These are phyloP conservation scores for Chrysanthemum makinoi DNA, from an alignment of 129 eudicot species.

Conservation along the genomic window DNA sequence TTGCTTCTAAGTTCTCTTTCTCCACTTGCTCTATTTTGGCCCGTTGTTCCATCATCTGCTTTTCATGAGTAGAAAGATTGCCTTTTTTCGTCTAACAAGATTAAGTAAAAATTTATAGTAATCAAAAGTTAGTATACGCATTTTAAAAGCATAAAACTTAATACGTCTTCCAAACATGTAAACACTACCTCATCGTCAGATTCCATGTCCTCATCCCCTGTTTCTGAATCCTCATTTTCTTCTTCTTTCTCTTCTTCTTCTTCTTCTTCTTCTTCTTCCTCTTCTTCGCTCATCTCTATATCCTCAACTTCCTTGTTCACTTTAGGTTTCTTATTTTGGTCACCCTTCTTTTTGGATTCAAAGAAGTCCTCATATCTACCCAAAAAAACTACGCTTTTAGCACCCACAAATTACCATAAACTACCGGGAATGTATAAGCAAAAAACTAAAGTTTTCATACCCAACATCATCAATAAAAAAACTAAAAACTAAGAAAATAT, in stretches of 20 bases:
- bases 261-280: conserved; percentile 33
- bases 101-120: conserved; percentile 10
- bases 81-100: conserved; percentile 37
- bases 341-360: conserved; percentile 40
- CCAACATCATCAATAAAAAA: neutral
- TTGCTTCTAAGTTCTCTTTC: conserved; percentile 70
- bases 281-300: conserved; percentile 38
- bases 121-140: conserved; percentile 6
- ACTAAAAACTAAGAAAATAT: neutral
- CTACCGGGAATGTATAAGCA: neutral
- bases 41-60: conserved; percentile 60
- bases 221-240: conserved; percentile 42
- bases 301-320: conserved; percentile 35
- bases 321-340: conserved; percentile 45
- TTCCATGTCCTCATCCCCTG: conserved; percentile 36
- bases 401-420: neutral
- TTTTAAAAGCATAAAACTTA: neutral
- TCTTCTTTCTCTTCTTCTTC: conserved; percentile 42
- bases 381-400: conserved; percentile 14
- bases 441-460: neutral
- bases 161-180: neutral
- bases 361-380: conserved; percentile 76
- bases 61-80: conserved; percentile 80
- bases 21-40: conserved; percentile 76
- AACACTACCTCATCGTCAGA: conserved; percentile 43